phyloP scores from a whole-genome alignment of 441 rosid species.

The Corymbia citriodora region DNA sequence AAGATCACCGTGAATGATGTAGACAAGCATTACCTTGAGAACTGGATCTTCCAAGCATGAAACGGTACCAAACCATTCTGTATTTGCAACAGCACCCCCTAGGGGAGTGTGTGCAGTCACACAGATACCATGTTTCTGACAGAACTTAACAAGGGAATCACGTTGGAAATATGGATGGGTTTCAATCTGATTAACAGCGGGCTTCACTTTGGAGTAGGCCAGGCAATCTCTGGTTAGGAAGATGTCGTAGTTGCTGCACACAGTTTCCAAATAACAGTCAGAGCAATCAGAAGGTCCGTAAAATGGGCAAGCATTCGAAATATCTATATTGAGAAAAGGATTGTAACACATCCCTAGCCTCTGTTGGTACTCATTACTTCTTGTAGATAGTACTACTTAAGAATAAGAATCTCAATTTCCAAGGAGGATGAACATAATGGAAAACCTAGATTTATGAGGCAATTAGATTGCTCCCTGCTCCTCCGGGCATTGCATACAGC shows the following conservation, averaged over 20 bases:
- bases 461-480: background rate
- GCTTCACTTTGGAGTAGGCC: conserved; percentile 90
- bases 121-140: conserved; percentile 79
- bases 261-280: background rate
- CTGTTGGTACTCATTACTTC: background rate
- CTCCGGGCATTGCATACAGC: background rate
- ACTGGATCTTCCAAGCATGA: conserved; percentile 81
- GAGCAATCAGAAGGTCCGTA: background rate
- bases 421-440: background rate
- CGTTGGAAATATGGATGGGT: conserved; percentile 96
- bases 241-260: conserved; percentile 82
- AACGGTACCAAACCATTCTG: conserved; percentile 71
- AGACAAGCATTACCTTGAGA: conserved; percentile 40
- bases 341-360: background rate
- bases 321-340: background rate
- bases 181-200: conserved; percentile 92
- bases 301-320: background rate
- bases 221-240: conserved; percentile 87
- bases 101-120: conserved; percentile 91
- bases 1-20: background rate
- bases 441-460: background rate
- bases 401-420: background rate
- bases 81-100: conserved; percentile 75
- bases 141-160: conserved; percentile 83
- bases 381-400: background rate